Evolutionary conservation across 306 rosid genomes (phyloP).

Genomic region (Crotalaria pallida): DNA sequence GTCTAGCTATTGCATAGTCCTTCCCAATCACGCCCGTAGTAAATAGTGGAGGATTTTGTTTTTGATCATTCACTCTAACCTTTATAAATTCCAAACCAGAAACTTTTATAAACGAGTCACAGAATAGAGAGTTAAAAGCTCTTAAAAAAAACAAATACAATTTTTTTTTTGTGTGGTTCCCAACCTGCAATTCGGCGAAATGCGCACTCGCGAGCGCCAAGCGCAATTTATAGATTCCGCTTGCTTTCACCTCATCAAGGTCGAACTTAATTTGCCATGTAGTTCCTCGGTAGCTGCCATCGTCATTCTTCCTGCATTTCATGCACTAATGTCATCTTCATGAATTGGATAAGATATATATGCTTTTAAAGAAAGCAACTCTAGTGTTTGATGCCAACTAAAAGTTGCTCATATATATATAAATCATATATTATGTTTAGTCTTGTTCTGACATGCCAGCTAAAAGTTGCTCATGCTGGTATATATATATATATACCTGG

Average conservation of each 20-base stretch:
- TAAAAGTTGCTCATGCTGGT: not conserved
- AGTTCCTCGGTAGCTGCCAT: slow-evolving; percentile 62
- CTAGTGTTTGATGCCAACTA: too few species aligned
- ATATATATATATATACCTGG: too few species aligned
- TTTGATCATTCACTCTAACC: slow-evolving; percentile 67
- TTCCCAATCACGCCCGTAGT: slow-evolving; percentile 71
- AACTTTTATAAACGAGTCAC: not conserved
- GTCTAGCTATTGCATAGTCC: slow-evolving; percentile 82
- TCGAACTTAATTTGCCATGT: slow-evolving; percentile 85
- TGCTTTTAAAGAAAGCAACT: not conserved
- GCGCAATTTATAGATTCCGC: slow-evolving; percentile 50
- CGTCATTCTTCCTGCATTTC: slow-evolving; percentile 48
- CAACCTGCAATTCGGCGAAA: slow-evolving; percentile 66
- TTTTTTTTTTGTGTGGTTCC: not conserved
- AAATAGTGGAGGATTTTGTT: slow-evolving; percentile 54
- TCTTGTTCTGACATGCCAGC: too few species aligned
- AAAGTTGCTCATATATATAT: too few species aligned
- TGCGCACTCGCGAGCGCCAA: slow-evolving; percentile 77
- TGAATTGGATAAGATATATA: not conserved
- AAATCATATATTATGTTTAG: too few species aligned
- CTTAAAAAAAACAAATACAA: slow-evolving; percentile 4
- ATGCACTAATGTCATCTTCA: not conserved
- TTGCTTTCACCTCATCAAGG: slow-evolving; percentile 33
- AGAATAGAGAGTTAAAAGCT: not conserved
- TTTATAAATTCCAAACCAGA: not conserved